These are phyloP conservation scores for Pyrus hybrid DNA, from an alignment of 331 rosid species.

Conservation along the genomic window DNA sequence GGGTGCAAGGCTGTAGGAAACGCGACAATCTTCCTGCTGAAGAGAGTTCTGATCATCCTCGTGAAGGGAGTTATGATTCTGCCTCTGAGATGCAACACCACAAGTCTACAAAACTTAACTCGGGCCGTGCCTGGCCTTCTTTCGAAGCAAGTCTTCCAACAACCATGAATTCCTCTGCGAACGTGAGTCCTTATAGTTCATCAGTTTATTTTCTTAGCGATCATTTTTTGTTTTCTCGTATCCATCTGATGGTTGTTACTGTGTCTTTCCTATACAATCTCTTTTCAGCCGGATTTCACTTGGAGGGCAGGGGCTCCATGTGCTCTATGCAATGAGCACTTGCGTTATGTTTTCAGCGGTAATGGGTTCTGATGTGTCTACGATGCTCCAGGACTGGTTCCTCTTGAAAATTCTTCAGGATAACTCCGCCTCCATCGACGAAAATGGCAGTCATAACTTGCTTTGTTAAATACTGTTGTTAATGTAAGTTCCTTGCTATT, in stretches of 20 bases:
- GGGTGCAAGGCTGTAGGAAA: neutral
- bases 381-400: neutral
- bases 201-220: neutral
- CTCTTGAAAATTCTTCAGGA: neutral
- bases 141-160: neutral
- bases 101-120: neutral
- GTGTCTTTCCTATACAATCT: neutral
- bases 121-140: neutral
- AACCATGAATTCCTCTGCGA: neutral
- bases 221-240: neutral
- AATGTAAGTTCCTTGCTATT: neutral
- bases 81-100: neutral
- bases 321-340: neutral
- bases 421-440: neutral
- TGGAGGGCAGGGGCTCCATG: neutral
- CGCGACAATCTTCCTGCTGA: neutral
- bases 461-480: neutral
- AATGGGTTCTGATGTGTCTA: neutral
- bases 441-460: neutral
- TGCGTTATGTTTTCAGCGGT: neutral
- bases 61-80: neutral
- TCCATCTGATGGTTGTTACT: neutral
- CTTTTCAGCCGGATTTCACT: neutral
- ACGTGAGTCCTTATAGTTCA: neutral
- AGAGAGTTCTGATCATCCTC: neutral